Base-by-base conservation (phyloP, 495 filamentous ascomycete species). In the Trichoderma asperelloides region DNA sequence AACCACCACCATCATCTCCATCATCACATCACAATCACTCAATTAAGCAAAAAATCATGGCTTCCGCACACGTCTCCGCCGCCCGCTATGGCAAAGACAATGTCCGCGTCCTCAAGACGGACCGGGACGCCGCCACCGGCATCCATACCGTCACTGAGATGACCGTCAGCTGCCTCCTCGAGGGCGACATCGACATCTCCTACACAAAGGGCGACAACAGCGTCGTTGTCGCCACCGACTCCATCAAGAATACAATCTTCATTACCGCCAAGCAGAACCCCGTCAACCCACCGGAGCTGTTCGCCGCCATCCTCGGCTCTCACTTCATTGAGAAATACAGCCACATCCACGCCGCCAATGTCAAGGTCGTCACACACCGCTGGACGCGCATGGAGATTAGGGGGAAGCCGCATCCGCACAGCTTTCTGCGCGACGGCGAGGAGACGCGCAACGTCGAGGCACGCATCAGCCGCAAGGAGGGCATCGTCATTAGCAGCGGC, bases 221-320 rank as follows among this genome's bases (percentile, higher is more conserved):
- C 75, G 91, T 96, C 65, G 85, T 98, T 28, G 95, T 98, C 49
- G 93, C 95, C 64, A 98, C 95, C 47, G 95, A 98, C 79, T 94
- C 93, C 12, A 94, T 97, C 82, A 98, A 98, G 81, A 96, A 98
- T 80, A 97, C 93, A 69, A 88, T 92, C 80, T 96, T 94, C 79
- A 92, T 97, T 84, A 82, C 82, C 72, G 94, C 95, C 70, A 97
- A 97, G 79, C 90, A 96, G 76, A 84, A 94, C 82, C 91, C 95
- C 62, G 91, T 98, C 67, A 92, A 88, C 64, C 93, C 95, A 23
- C 95, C 95, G 2, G 95, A 98, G 80, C 86, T 96, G 63, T 98
- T 95, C 74, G 95, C 88, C 71, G 85, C 88, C 73, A 89, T 89
- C 70, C 78, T 98, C 37, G 91, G 88, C 65, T 84, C 86, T 68